A percentile compares a stretch with the other conserved stretches of the same genome.
Evolutionary conservation across 306 rosid genomes (phyloP).

Genomic region (Vigna mungo): DNA sequence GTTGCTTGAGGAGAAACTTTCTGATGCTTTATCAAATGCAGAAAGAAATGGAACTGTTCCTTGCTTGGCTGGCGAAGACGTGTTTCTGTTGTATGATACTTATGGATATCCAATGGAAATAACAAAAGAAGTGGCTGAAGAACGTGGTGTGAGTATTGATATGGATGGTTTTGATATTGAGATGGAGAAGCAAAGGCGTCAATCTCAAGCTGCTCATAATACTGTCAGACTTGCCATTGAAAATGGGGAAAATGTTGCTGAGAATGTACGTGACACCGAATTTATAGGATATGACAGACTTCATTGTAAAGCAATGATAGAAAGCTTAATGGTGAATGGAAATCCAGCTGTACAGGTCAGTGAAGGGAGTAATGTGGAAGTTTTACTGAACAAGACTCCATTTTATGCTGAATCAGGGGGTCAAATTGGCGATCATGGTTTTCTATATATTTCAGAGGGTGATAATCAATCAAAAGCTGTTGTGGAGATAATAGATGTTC

Average conservation of each 20-base stretch:
- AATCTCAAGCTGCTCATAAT: conserved; percentile 96
- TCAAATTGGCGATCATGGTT: conserved; percentile 92
- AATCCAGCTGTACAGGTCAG: conserved; percentile 67
- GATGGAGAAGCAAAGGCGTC: conserved; percentile 96
- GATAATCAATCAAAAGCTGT: conserved; percentile 69
- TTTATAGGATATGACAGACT: conserved; percentile 87
- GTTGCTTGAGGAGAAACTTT: conserved; percentile 83
- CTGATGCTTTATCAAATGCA: conserved; percentile 66
- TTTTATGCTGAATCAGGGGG: conserved; percentile 99
- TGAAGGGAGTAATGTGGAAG: conserved; percentile 86
- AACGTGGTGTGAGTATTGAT: conserved; percentile 81
- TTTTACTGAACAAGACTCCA: conserved; percentile 85
- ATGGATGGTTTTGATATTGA: conserved; percentile 82
- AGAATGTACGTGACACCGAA: conserved; percentile 76
- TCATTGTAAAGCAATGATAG: conserved; percentile 75
- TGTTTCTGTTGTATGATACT: conserved; percentile 94
- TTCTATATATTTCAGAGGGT: conserved; percentile 65
- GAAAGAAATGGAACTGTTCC: conserved; percentile 67
- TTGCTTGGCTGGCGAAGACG: conserved; percentile 85
- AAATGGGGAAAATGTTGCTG: conserved; percentile 67
- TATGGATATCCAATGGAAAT: conserved; percentile 90
- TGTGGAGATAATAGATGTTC: conserved; percentile 88
- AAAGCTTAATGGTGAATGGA: conserved; percentile 87
- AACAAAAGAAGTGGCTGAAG: conserved; percentile 95
- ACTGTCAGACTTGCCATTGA: conserved; percentile 78